Conservation (phyloP, 1,139 yeast species). For the Magnusiomyces suaveolens region DNA sequence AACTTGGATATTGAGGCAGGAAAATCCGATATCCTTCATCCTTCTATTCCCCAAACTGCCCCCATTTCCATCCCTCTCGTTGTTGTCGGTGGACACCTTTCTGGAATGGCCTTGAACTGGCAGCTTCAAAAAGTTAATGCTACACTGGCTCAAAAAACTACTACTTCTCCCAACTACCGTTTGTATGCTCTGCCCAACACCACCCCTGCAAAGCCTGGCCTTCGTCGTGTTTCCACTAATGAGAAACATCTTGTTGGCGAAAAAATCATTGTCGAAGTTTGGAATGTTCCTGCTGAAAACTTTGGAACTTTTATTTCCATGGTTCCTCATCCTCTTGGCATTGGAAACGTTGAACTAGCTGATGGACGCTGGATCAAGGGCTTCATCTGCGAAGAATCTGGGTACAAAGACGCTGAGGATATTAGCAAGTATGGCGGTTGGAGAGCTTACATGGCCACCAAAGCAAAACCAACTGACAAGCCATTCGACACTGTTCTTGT, state of each 20-base stretch:
- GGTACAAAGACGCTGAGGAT: conserved; percentile 58
- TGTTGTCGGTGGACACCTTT: conserved; percentile 91
- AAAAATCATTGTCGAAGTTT: conserved; percentile 63
- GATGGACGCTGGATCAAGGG: conserved; percentile 82
- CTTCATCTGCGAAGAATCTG: conserved; percentile 85
- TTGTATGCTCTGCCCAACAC: conserved; percentile 72
- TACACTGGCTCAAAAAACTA: conserved; percentile 52
- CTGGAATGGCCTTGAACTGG: conserved; percentile 88
- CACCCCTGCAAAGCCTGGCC: conserved; percentile 84
- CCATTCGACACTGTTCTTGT: conserved; percentile 81
- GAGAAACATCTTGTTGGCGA: conserved; percentile 42
- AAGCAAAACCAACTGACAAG: conserved; percentile 32
- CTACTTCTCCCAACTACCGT: conserved; percentile 60
- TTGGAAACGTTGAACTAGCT: conserved; percentile 77
- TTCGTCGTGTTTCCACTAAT: conserved; percentile 52
- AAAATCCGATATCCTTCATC: conserved; percentile 35
- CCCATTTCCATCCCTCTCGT: conserved; percentile 53
- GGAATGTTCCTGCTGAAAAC: conserved; percentile 63
- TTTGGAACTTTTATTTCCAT: conserved; percentile 76
- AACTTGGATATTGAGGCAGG: conserved; percentile 25
- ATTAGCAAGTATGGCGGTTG: conserved; percentile 84
- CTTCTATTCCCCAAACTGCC: conserved; percentile 32
- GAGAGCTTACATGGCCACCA: conserved; percentile 51
- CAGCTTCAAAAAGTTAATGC: conserved; percentile 84
- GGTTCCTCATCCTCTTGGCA: conserved; percentile 93